Conservation (phyloP, 2,329 filamentous ascomycete species). For the Fusarium armeniacum region DNA sequence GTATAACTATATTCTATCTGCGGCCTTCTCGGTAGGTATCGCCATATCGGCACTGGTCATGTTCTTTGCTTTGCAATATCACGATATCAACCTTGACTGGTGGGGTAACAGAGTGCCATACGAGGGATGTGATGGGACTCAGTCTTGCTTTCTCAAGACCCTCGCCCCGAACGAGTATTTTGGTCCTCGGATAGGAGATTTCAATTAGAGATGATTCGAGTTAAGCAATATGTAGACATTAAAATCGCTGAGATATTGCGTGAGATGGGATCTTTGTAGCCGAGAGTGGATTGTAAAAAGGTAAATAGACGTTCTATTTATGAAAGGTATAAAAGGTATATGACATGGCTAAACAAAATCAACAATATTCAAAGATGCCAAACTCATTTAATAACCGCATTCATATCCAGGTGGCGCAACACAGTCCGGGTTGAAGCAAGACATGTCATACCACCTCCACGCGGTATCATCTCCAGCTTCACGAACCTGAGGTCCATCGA, state of each 20-base stretch:
- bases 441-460: slow-evolving; percentile 37
- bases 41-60: slow-evolving; percentile 63
- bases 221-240: not conserved
- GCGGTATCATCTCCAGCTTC: slow-evolving; percentile 27
- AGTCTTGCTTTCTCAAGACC: slow-evolving; percentile 42
- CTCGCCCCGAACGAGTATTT: slow-evolving; percentile 52
- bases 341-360: slow-evolving; percentile 1
- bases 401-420: slow-evolving; percentile 19
- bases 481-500: slow-evolving; percentile 18
- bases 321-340: slow-evolving; percentile 27
- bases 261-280: no score
- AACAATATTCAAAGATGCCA: not conserved
- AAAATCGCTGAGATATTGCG: not conserved
- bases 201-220: slow-evolving; percentile 8
- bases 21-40: slow-evolving; percentile 61
- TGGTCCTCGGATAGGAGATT: slow-evolving; percentile 48
- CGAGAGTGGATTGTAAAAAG: not conserved
- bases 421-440: slow-evolving; percentile 39
- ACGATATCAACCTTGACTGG: slow-evolving; percentile 57
- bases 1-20: slow-evolving; percentile 64
- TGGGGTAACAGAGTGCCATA: slow-evolving; percentile 59
- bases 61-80: slow-evolving; percentile 63
- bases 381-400: slow-evolving; percentile 26
- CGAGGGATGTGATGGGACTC: slow-evolving; percentile 49
- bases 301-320: not conserved